Conservation (phyloP, 371 early-diverging fungal genomes). For the Circinella minor region DNA sequence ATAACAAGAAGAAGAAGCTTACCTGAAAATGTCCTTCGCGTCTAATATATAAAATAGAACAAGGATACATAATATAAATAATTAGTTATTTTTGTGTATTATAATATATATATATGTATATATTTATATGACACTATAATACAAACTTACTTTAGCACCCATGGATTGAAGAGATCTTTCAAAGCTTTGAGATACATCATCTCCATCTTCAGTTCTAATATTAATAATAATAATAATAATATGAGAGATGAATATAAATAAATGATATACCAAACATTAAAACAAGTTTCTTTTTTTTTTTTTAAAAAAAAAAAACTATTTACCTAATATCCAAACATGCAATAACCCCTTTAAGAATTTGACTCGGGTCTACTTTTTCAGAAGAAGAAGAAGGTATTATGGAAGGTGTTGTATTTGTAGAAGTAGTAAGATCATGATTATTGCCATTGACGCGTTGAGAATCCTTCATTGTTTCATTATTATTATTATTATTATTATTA, state of each 20-base stretch:
- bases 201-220: conserved; percentile 54
- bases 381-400: not conserved
- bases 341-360: conserved; percentile 44
- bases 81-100: not conserved
- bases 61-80: not conserved
- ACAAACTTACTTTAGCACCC: conserved; percentile 44
- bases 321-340: conserved; percentile 53
- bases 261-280: too few species aligned
- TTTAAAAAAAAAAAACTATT: not conserved
- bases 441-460: conserved; percentile 4
- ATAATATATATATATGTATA: too few species aligned
- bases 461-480: not conserved
- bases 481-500: too few species aligned
- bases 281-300: not conserved
- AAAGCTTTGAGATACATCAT: conserved; percentile 51
- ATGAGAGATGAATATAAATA: not conserved
- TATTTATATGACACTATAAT: not conserved
- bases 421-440: not conserved
- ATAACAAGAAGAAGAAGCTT: not conserved
- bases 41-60: conserved; percentile 17
- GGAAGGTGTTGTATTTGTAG: not conserved
- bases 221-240: conserved; percentile 6
- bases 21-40: conserved; percentile 37
- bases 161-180: conserved; percentile 47
- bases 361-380: conserved; percentile 18